Conservation (phyloP, 1,284 basidiomycete species). For the Pterula multifida region DNA sequence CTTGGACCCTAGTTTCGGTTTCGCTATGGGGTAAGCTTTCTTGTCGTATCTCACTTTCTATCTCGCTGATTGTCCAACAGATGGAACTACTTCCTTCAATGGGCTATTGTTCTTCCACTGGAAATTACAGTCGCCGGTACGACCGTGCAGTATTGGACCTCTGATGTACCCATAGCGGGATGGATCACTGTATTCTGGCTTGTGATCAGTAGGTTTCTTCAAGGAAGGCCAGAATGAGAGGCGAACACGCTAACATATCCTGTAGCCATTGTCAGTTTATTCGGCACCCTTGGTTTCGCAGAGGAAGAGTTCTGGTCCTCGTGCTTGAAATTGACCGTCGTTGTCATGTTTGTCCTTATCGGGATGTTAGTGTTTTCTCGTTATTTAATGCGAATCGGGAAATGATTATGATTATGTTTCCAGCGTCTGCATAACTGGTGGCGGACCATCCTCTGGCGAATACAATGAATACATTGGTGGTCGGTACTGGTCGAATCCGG, state of each 20-base stretch:
- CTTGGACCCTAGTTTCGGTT: conserved; percentile 39
- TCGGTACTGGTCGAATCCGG: conserved; percentile 36
- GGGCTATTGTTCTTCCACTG: conserved; percentile 28
- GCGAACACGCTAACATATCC: background rate
- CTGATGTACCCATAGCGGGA: conserved; percentile 23
- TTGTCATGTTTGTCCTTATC: conserved; percentile 42
- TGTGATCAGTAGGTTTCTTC: conserved; percentile 22
- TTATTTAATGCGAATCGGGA: no score
- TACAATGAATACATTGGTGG: conserved; percentile 32
- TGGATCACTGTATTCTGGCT: conserved; percentile 40
- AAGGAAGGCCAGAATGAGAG: background rate
- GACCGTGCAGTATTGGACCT: conserved; percentile 29
- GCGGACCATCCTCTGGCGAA: conserved; percentile 25
- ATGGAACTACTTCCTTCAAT: conserved; percentile 37
- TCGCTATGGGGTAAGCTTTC: conserved; percentile 25
- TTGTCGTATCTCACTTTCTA: background rate
- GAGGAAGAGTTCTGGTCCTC: conserved; percentile 48
- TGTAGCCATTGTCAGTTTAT: conserved; percentile 22
- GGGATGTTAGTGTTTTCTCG: conserved; percentile 26
- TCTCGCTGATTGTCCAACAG: conserved; percentile 8
- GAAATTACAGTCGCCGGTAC: conserved; percentile 34
- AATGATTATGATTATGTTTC: background rate
- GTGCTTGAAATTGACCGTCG: conserved; percentile 40
- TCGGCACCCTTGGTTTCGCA: conserved; percentile 35
- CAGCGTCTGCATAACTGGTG: conserved; percentile 30